A percentile compares a stretch with the other conserved stretches of the same genome.
phyloP scores from a whole-genome alignment of 352 stramenopile genomes.

The Elongisporangium senticosum region DNA sequence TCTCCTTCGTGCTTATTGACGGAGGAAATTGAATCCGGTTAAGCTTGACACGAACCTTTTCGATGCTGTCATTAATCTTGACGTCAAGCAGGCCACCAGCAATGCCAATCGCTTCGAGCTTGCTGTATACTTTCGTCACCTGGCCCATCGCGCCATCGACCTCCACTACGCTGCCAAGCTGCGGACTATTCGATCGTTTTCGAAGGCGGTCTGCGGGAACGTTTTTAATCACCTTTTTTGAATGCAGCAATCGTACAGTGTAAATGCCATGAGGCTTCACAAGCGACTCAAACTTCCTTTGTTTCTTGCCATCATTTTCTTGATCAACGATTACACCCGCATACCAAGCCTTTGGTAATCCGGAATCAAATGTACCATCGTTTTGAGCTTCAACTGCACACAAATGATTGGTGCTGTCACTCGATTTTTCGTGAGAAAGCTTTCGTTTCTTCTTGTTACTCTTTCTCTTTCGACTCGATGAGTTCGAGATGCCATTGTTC shows the following conservation, averaged over 20 bases:
- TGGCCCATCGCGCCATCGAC: slow-evolving; percentile 59
- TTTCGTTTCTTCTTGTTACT: slow-evolving; percentile 57
- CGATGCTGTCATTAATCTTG: slow-evolving; percentile 34
- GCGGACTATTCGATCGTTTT: slow-evolving; percentile 22
- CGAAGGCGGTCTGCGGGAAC: slow-evolving; percentile 41
- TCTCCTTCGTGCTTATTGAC: slow-evolving; percentile 1
- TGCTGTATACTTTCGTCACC: slow-evolving; percentile 40
- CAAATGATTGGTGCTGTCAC: slow-evolving; percentile 3
- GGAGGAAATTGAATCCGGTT: slow-evolving; percentile 48
- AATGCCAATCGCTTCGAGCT: not conserved
- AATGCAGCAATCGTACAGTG: slow-evolving; percentile 35
- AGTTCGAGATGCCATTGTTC: slow-evolving; percentile 1
- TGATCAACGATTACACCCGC: slow-evolving; percentile 27
- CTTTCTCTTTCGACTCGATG: slow-evolving; percentile 49
- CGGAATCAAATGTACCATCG: slow-evolving; percentile 17
- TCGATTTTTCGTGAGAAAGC: slow-evolving; percentile 14
- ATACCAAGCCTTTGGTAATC: slow-evolving; percentile 56
- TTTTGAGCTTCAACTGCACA: slow-evolving; percentile 56
- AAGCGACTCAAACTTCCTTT: slow-evolving; percentile 10
- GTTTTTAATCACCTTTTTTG: slow-evolving; percentile 34
- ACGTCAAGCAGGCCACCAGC: slow-evolving; percentile 34
- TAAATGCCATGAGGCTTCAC: slow-evolving; percentile 16
- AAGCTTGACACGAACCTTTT: slow-evolving; percentile 51
- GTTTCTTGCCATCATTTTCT: not conserved
- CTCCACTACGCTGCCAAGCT: slow-evolving; percentile 69